Conservation (phyloP, 2,329 filamentous ascomycete genomes). For the Drechslerella stenobrocha region DNA sequence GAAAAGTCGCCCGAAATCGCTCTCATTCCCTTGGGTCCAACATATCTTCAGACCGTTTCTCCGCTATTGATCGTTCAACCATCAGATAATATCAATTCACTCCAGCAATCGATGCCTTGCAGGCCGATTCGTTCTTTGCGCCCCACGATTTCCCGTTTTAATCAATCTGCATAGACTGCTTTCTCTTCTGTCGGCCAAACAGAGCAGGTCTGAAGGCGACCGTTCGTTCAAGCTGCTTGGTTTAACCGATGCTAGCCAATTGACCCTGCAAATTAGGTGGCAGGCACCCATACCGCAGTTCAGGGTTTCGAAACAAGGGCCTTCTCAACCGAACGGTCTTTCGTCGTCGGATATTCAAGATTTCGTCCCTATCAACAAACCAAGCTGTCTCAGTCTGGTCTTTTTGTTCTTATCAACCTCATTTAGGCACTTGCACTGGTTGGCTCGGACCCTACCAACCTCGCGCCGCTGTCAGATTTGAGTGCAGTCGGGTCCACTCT, state of each 20-base stretch:
- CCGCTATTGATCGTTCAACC: background rate
- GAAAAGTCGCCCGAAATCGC: background rate
- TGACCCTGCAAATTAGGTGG: constrained; percentile 43
- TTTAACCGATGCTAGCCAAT: constrained; percentile 18
- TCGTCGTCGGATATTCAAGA: constrained; percentile 21
- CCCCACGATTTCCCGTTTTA: constrained; percentile 24
- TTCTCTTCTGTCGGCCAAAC: constrained; percentile 26
- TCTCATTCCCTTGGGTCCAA: constrained; percentile 3
- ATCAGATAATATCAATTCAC: constrained; percentile 9
- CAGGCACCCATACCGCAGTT: constrained; percentile 47
- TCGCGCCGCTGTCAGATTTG: constrained; percentile 49
- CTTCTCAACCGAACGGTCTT: constrained; percentile 31
- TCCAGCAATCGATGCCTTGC: constrained; percentile 10
- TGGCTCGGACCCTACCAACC: constrained; percentile 37
- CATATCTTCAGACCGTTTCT: background rate
- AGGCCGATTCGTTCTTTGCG: constrained; percentile 17
- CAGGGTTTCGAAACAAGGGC: constrained; percentile 38
- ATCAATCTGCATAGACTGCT: constrained; percentile 8
- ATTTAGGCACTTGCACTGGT: constrained; percentile 22
- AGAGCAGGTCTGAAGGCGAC: constrained; percentile 35
- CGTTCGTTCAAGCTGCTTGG: constrained; percentile 13
- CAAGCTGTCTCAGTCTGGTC: constrained; percentile 26
- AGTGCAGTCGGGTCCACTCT: constrained; percentile 35
- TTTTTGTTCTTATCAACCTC: constrained; percentile 36
- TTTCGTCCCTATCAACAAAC: constrained; percentile 34